Evolutionary conservation across 306 rosid genomes (phyloP), one percentile per base, ranked within the genome.

Genomic region (Acacia melanoxylon): DNA sequence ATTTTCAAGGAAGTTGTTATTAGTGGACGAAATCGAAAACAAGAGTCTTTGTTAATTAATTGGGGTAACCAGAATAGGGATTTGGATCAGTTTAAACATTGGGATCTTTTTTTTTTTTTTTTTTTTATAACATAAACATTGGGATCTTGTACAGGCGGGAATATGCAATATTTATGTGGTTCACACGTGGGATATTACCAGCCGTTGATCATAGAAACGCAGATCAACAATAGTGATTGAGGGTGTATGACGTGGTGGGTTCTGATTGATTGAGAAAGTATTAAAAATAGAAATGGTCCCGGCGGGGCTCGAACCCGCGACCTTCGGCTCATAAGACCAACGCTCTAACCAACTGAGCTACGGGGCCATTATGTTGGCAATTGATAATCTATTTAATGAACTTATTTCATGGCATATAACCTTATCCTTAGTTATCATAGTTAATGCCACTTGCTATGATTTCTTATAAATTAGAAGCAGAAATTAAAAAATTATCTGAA

Each of bases 251-350:
- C 20, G 37, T 62, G 31, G 33, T 0, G 33, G 24, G 66, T 24
- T 3, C 5, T 59, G 7, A 59, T 8, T 33, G 10, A 2, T 27
- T 4, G 2, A 29, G 6, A 46, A 12, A 37, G 7, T 6, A 37
- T 37, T 37, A 6, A 41, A 13, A 11, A 3, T 11, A 6, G 5
- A 10, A 0, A 1, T 71, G 78, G 78, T 80, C 67, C 77, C 45
- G 58, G 78, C 79, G 67, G 42, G 74, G 74, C 45, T 73, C 56
- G 74, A 73, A 80, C 74, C 20, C 74, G 66, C 79, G 74, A 80
- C 56, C 68, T 80, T 73, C 79, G 78, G 74, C 83, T 80, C 84
- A 80, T 80, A 80, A 80, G 84, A 73, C 68, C 74, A 80, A 70
- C 77, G 76, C 77, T 79, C 76, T 79, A 69, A 79, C 82, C 83